Base-by-base conservation (phyloP, 1,139 yeast genomes). In the Taphrina betulina region DNA sequence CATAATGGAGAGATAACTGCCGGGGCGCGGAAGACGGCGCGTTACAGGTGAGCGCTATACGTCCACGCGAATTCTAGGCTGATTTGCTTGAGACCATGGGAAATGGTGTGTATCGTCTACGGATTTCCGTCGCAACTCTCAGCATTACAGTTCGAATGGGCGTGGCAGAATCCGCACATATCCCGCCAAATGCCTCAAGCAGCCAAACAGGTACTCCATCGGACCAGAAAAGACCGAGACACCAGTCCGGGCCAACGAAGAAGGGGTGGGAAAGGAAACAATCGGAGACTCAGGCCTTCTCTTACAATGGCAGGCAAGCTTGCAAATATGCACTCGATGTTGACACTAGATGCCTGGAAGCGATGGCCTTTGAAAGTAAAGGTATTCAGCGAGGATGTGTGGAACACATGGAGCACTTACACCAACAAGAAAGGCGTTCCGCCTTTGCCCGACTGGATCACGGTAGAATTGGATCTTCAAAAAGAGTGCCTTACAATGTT, bases 11-110 rank as follows among this genome's bases (percentile, higher is more conserved):
- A 76, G 3, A 66, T 83, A 17, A 63, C 64, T 5, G 86, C 86
- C 0, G 90, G 90, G 1, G 95, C 95, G 0, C 80, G 71, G 64
- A 70, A 79, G 42, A 86, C 95, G 0, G 29, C 54, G 12, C 22
- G 54, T 5, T 40, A 50, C 24, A 45, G 54, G 54, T 50, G 12
- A 12, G 38, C 16, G n/a, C n/a, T n/a, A n/a, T n/a, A n/a, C n/a
- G n/a, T n/a, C n/a, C n/a, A n/a, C n/a, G n/a, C n/a, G n/a, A n/a
- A n/a, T n/a, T n/a, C n/a, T n/a, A n/a, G n/a, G n/a, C n/a, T n/a
- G n/a, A n/a, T n/a, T n/a, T n/a, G n/a, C n/a, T n/a, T n/a, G n/a
- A 68, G 90, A 48, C 95, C 95, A 0, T 86, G 95, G 95, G 77
- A 76, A 57, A 80, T 83, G 82, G 68, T 77, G 0, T 62, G 78